Percentiles rank a stretch among this genome's conserved stretches.
These are phyloP conservation scores for Colletotrichum higginsianum DNA, from an alignment of 2,329 filamentous ascomycete species.

Conservation along the genomic window DNA sequence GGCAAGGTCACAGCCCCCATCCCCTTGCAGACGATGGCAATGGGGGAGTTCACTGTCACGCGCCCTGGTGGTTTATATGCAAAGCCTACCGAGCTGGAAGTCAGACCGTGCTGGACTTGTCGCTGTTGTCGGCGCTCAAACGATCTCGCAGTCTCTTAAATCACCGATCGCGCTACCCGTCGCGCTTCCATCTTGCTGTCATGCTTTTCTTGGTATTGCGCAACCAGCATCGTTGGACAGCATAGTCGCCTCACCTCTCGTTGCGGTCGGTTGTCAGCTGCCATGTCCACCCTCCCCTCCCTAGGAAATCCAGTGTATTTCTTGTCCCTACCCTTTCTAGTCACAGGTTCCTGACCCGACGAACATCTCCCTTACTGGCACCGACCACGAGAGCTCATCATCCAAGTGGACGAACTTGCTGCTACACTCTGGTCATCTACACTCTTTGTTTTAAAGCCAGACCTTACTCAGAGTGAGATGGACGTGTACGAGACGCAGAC, in stretches of 20 bases:
- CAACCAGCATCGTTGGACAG: neutral
- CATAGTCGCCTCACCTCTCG: neutral
- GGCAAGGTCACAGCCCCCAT: neutral
- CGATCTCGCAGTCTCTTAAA: neutral
- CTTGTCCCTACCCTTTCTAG: neutral
- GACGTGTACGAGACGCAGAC: neutral
- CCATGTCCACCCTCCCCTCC: neutral
- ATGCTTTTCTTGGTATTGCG: neutral
- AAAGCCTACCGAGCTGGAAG: neutral
- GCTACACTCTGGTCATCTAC: neutral
- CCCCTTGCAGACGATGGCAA: constrained; percentile 5
- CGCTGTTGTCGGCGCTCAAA: neutral
- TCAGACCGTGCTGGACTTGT: neutral
- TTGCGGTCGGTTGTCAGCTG: neutral
- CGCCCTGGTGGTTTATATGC: constrained; percentile 3
- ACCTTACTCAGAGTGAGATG: neutral
- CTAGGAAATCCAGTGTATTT: neutral
- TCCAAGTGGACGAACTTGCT: neutral
- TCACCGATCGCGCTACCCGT: neutral
- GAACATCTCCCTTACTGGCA: neutral
- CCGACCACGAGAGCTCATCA: neutral
- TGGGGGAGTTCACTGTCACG: neutral
- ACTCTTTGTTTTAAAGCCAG: neutral
- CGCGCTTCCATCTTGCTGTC: neutral
- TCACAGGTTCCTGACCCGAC: too few species aligned